These are phyloP conservation scores for Sabuloglossum arenarium DNA, from an alignment of 495 filamentous ascomycete genomes.

Conservation along the genomic window DNA sequence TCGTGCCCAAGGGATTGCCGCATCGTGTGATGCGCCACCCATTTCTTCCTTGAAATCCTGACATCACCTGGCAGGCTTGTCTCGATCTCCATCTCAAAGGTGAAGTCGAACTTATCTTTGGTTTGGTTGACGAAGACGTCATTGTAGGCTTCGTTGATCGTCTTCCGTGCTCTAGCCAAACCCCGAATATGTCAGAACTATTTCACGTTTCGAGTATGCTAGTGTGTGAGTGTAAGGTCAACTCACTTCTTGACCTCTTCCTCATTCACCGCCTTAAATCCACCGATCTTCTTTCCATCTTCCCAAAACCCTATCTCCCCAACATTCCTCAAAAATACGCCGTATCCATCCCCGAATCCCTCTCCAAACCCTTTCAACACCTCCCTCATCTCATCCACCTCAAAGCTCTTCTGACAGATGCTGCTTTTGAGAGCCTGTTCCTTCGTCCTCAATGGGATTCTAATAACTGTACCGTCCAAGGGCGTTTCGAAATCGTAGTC, in stretches of 20 bases:
- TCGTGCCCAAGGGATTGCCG: slow-evolving; percentile 5
- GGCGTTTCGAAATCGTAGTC: slow-evolving; percentile 1
- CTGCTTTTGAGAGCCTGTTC: slow-evolving; percentile 16
- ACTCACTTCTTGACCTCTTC: neutral
- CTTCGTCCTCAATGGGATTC: slow-evolving; percentile 21
- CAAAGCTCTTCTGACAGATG: slow-evolving; percentile 11
- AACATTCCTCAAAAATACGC: neutral
- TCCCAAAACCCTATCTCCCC: neutral
- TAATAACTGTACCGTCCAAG: slow-evolving; percentile 21
- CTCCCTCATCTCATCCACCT: slow-evolving; percentile 13
- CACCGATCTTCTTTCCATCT: neutral
- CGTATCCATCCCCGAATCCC: slow-evolving; percentile 12
- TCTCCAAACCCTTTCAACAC: slow-evolving; percentile 15
- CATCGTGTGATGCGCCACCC: slow-evolving; percentile 16
- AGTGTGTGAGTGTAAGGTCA: no score
- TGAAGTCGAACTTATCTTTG: neutral
- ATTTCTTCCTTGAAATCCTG: neutral
- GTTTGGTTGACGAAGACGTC: neutral
- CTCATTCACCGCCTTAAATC: neutral
- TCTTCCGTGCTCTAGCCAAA: neutral
- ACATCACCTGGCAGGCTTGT: neutral
- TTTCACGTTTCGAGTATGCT: neutral
- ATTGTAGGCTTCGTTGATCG: neutral
- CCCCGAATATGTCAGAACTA: neutral
- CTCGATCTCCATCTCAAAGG: neutral